These are phyloP conservation scores for Stagonosporopsis cucurbitacearum DNA, from an alignment of 2,329 filamentous ascomycete genomes.

Conservation along the genomic window DNA sequence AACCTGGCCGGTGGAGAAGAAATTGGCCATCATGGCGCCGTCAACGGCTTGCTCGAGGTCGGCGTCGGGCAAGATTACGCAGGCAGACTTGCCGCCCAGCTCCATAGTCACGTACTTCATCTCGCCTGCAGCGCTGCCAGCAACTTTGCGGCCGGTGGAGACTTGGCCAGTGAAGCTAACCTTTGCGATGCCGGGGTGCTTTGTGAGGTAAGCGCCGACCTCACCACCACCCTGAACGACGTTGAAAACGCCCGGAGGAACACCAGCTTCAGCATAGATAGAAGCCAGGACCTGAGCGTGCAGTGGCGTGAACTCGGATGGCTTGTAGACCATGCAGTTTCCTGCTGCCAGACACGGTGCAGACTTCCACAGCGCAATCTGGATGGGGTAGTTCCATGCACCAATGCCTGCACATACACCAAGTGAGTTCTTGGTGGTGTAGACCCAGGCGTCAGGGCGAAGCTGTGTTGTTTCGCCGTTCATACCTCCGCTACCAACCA, in stretches of 20 bases:
- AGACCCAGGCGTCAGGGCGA: conserved; percentile 78
- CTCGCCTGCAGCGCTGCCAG: conserved; percentile 72
- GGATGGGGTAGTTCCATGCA: conserved; percentile 91
- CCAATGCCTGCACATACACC: conserved; percentile 88
- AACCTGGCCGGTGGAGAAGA: conserved; percentile 88
- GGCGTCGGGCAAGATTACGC: conserved; percentile 80
- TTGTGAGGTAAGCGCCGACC: conserved; percentile 76
- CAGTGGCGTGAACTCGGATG: conserved; percentile 85
- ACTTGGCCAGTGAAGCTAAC: conserved; percentile 92
- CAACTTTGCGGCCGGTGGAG: conserved; percentile 81
- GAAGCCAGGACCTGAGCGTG: conserved; percentile 77
- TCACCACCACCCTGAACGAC: conserved; percentile 82
- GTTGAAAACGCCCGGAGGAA: conserved; percentile 85
- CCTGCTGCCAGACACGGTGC: conserved; percentile 84
- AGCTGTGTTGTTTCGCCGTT: conserved; percentile 81
- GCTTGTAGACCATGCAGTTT: conserved; percentile 91
- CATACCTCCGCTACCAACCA: conserved; percentile 77
- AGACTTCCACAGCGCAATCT: conserved; percentile 90
- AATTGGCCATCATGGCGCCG: conserved; percentile 92
- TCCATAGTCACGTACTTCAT: conserved; percentile 96
- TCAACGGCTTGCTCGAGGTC: conserved; percentile 82
- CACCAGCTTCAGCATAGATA: conserved; percentile 77
- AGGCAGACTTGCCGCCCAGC: conserved; percentile 83
- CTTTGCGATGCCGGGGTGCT: conserved; percentile 77
- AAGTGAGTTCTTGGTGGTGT: conserved; percentile 80